Base-by-base conservation (phyloP, 139 green algal species). In the Coelastrella sp. region DNA sequence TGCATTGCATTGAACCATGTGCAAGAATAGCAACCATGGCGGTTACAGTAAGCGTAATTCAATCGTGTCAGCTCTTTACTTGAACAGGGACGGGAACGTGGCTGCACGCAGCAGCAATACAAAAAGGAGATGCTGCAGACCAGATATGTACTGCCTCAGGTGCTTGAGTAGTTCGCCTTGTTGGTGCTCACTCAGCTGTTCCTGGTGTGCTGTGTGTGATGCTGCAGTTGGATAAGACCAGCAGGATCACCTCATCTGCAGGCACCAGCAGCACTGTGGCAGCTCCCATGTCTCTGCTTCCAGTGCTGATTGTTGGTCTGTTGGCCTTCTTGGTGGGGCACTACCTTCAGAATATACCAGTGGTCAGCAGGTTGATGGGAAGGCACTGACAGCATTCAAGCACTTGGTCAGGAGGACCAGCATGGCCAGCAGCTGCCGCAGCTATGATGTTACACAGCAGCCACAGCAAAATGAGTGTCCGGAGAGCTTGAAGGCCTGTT, bases 281-380 rank as follows among this genome's bases (percentile, higher is more conserved):
- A 5, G 35, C 48, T 25, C 32, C 79, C 1, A 17, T 66, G 9
- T 86, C 80, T 2, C 40, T 84, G 62, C 50, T 86, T 64, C 66
- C 66, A 21, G 64, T 79, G 80, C 80, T 86, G 66, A 51, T 86
- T 23, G 66, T 86, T 45, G 80, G 45, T 19, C 19, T 86, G 45
- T 34, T 86, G 17, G 80, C 80, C 1, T 86, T 86, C 66, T 37
- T 86, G 45, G 30, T 86, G n/a, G 80, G 80, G 4, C 80, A 86
- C 66, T 86, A 72, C 43, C 48, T 68, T 32, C 48, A 86, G 40
- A 38, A 81, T 5, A 27, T 81, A 57, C 73, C 73, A 2, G 32
- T 81, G 15, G 8, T 81, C 48, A 81, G 73, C 73, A 27, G 21
- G 48, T 5, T 81, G 48, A 4, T 81, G 27, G 48, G 73, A 21